phyloP scores from a whole-genome alignment of 83 land plant genomes.

The Diphasiastrum complanatum region DNA sequence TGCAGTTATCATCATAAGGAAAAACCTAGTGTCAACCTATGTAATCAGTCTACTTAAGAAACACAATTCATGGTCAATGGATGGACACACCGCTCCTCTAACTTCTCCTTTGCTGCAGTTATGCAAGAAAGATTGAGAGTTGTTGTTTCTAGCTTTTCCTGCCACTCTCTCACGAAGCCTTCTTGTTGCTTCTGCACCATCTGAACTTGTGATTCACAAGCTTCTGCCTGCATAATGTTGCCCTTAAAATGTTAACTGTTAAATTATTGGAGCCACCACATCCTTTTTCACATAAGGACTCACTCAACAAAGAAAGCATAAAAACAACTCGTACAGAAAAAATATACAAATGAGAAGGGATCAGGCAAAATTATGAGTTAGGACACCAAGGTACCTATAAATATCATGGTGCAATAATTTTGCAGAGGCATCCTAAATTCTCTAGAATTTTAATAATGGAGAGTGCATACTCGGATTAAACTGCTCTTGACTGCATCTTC shows the following conservation, averaged over 20 bases:
- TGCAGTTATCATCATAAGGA: too few relatives aligned
- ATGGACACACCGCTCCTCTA: too few relatives aligned
- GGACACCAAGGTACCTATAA: background rate
- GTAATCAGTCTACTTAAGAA: too few relatives aligned
- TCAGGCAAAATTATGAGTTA: background rate
- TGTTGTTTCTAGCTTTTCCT: conserved; percentile 23
- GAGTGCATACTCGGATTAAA: conserved; percentile 20
- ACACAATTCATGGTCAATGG: too few relatives aligned
- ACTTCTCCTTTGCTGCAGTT: too few relatives aligned
- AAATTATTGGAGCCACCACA: background rate
- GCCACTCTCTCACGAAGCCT: conserved; percentile 19
- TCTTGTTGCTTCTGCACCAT: conserved; percentile 24
- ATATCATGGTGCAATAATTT: background rate
- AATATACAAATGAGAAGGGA: background rate
- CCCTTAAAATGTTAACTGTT: background rate
- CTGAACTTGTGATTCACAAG: conserved; percentile 30
- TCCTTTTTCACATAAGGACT: too few relatives aligned
- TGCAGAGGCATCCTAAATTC: background rate
- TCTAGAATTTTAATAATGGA: background rate
- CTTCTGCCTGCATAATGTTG: conserved; percentile 22
- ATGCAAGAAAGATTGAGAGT: too few relatives aligned
- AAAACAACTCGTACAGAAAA: background rate
- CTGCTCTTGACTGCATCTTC: conserved; percentile 32
- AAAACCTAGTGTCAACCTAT: too few relatives aligned
- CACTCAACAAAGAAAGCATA: too few relatives aligned